These are phyloP conservation scores for Carex kokanica DNA, from an alignment of 176 grass and related monocot genomes.

Conservation along the genomic window DNA sequence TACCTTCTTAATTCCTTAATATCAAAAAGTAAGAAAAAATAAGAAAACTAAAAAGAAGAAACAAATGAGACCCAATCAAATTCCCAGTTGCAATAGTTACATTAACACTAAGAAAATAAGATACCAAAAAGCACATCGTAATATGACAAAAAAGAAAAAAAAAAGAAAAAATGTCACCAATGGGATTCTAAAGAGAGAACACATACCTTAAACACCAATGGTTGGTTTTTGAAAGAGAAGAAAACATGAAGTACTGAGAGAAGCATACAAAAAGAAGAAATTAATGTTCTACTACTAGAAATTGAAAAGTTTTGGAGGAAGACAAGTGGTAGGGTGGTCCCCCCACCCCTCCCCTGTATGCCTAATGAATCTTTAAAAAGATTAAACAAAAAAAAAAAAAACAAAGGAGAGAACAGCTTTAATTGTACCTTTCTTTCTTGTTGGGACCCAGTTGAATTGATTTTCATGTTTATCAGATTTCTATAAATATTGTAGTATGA, in stretches of 20 bases:
- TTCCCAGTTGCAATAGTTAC: not conserved
- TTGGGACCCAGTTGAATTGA: not conserved
- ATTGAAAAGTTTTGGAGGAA: conserved; percentile 24
- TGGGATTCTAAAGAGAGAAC: not conserved
- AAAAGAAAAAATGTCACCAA: too few species aligned
- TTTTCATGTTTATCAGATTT: not conserved
- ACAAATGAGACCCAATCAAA: not conserved
- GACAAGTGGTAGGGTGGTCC: not conserved
- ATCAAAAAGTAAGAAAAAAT: not conserved
- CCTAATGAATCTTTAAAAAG: not conserved
- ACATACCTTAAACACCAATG: conserved; percentile 1
- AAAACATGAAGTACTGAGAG: not conserved
- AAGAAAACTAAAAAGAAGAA: not conserved
- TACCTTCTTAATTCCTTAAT: too few species aligned
- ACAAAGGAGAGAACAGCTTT: not conserved
- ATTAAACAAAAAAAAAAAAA: not conserved
- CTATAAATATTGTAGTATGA: not conserved
- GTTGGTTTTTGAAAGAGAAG: conserved; percentile 16
- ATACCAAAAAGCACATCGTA: too few species aligned
- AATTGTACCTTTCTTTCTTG: conserved; percentile 2
- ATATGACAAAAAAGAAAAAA: too few species aligned
- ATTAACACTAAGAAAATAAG: too few species aligned
- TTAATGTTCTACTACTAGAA: not conserved
- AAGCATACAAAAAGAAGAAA: conserved; percentile 7
- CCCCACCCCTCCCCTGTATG: not conserved